Evolutionary conservation across 148 eudicot genomes (phyloP).

Genomic region (Arbutus unedo): DNA sequence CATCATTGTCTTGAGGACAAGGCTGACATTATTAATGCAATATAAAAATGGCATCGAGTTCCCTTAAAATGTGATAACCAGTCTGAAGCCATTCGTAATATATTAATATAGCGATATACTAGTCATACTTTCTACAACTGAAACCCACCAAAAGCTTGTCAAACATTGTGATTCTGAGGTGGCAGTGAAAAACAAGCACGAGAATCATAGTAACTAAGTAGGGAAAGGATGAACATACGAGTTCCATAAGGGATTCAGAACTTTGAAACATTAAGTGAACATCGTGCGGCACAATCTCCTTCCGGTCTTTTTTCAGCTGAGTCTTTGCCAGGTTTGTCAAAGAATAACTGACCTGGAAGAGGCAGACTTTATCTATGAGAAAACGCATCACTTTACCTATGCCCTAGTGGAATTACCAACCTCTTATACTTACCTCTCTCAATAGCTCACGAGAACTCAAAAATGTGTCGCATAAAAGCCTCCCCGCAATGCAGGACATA

Average conservation of each 20-base stretch:
- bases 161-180: background rate
- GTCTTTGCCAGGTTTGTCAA: conserved; percentile 89
- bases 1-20: background rate
- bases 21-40: background rate
- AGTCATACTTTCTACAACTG: background rate
- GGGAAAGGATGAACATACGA: conserved; percentile 48
- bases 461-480: conserved; percentile 89
- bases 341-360: conserved; percentile 91
- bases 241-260: conserved; percentile 70
- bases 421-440: conserved; percentile 65
- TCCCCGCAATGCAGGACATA: conserved; percentile 93
- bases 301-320: conserved; percentile 82
- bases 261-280: conserved; percentile 69
- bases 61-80: background rate
- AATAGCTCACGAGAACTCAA: conserved; percentile 90
- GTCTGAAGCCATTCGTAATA: background rate
- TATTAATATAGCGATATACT: background rate
- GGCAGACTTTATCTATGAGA: conserved; percentile 17
- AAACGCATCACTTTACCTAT: conserved; percentile 7
- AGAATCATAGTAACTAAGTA: background rate
- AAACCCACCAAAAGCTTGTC: background rate
- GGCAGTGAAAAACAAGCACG: background rate
- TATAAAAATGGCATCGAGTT: background rate
- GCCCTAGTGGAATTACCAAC: background rate
- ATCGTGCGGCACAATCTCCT: conserved; percentile 86